These are phyloP conservation scores for Hirsutella rhossiliensis DNA, from an alignment of 2,329 filamentous ascomycete species.

Conservation along the genomic window DNA sequence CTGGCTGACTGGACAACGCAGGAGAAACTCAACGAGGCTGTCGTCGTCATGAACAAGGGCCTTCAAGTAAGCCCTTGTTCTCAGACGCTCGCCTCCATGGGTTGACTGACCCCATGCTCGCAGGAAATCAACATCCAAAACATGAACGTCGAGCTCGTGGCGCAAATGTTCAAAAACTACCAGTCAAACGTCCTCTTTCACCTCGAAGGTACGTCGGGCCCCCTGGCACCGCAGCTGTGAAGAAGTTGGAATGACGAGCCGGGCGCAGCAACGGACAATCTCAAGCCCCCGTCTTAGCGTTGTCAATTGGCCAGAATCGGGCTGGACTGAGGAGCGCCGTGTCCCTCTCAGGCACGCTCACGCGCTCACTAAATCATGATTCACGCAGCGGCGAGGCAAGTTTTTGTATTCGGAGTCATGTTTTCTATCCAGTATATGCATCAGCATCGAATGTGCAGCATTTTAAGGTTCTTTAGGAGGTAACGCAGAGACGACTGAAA, in stretches of 20 bases:
- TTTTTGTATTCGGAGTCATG: too few species aligned
- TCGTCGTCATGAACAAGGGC: slow-evolving; percentile 84
- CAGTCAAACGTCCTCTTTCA: slow-evolving; percentile 97
- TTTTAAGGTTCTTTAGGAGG: too few species aligned
- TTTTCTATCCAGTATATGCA: too few species aligned
- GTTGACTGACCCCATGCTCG: not conserved
- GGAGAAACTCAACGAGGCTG: slow-evolving; percentile 95
- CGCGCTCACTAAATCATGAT: too few species aligned
- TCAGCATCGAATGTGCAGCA: too few species aligned
- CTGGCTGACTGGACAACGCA: slow-evolving; percentile 21
- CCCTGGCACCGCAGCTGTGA: not conserved
- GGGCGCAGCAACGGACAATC: slow-evolving; percentile 61
- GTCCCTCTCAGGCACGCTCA: too few species aligned
- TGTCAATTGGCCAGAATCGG: too few species aligned
- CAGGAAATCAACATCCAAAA: slow-evolving; percentile 97
- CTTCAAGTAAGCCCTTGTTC: slow-evolving; percentile 49
- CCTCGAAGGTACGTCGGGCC: slow-evolving; percentile 60
- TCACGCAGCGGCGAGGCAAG: too few species aligned
- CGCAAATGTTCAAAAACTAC: slow-evolving; percentile 99
- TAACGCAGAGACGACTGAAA: too few species aligned
- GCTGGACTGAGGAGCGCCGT: too few species aligned
- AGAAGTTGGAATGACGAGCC: not conserved
- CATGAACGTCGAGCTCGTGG: slow-evolving; percentile 96
- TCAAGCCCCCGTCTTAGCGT: slow-evolving; percentile 59
- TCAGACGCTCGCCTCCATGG: not conserved